Conservation (phyloP, 176 grass and related monocot species). For the Bothriochloa decipiens region DNA sequence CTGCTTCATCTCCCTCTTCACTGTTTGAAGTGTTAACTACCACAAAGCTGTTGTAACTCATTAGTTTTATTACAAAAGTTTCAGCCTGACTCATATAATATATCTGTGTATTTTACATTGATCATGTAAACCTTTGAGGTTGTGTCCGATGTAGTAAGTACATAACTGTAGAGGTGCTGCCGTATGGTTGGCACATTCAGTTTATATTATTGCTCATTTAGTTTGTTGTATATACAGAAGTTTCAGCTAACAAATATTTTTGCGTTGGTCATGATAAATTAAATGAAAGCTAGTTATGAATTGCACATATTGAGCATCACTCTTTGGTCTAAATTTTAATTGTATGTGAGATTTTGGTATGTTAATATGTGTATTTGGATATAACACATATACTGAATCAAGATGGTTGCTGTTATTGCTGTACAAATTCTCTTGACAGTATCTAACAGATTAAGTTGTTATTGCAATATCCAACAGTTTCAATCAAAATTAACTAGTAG, state of each 20-base stretch:
- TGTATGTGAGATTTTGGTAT: conserved; percentile 6
- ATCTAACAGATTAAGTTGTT: background rate
- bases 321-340: background rate
- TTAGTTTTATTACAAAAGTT: background rate
- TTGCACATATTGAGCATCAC: background rate
- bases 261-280: conserved; percentile 5
- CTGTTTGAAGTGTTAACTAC: background rate
- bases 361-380: background rate
- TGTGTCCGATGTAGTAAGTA: background rate
- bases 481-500: background rate
- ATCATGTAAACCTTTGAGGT: background rate
- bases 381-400: background rate
- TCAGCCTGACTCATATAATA: background rate
- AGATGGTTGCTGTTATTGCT: background rate
- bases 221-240: background rate
- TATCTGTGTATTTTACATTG: background rate
- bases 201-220: background rate
- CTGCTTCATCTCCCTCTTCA: background rate
- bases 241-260: background rate
- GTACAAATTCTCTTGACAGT: background rate
- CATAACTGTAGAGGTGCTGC: conserved; percentile 1
- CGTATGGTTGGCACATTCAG: background rate
- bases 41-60: background rate
- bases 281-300: background rate
- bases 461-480: background rate